phyloP scores from a whole-genome alignment of 331 rosid species.

The Stylosanthes scabra region DNA sequence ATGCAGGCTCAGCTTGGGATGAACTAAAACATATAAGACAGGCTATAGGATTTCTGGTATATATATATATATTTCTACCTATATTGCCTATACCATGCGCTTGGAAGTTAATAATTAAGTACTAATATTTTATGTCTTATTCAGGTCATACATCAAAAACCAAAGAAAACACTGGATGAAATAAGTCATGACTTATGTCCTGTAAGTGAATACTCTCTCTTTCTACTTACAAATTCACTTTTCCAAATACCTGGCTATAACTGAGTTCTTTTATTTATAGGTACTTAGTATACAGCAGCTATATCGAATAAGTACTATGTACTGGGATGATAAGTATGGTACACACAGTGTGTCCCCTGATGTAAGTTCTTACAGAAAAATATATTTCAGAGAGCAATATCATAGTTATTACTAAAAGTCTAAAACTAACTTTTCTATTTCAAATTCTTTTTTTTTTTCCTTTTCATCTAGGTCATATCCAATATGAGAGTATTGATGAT shows the following conservation, averaged over 20 bases:
- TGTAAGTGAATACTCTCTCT: constrained; percentile 49
- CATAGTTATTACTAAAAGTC: background rate
- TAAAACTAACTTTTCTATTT: constrained; percentile 19
- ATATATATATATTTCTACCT: background rate
- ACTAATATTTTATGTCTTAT: constrained; percentile 36
- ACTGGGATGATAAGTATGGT: constrained; percentile 97
- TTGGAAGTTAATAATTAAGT: constrained; percentile 19
- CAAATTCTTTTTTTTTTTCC: constrained; percentile 19
- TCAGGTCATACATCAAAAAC: constrained; percentile 92
- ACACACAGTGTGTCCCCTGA: constrained; percentile 84
- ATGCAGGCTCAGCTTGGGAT: constrained; percentile 90
- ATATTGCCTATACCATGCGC: constrained; percentile 29
- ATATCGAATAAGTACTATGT: constrained; percentile 91
- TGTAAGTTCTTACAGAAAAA: constrained; percentile 58
- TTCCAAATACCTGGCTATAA: constrained; percentile 25
- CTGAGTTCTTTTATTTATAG: constrained; percentile 47
- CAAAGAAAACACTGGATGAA: constrained; percentile 83
- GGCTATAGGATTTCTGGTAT: constrained; percentile 91
- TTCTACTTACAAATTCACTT: constrained; percentile 27
- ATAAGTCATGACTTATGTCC: constrained; percentile 92
- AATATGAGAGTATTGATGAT: constrained; percentile 91
- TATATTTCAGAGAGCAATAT: constrained; percentile 33
- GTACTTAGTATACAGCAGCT: constrained; percentile 89
- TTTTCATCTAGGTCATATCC: constrained; percentile 70
- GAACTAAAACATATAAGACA: constrained; percentile 91